Conservation (phyloP, 78 protist species). For the Dictyostelium capitatum region DNA sequence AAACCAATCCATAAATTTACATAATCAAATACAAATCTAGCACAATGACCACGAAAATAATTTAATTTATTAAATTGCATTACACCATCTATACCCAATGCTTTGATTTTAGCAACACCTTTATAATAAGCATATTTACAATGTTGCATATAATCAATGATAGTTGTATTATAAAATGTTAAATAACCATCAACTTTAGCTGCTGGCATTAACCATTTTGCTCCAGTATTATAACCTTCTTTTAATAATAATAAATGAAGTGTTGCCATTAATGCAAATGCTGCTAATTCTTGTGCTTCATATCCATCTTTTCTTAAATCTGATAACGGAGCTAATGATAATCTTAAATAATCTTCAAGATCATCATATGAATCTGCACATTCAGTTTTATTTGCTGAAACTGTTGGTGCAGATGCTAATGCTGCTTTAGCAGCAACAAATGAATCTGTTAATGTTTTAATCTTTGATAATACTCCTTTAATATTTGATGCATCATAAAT, state of each 20-base stretch:
- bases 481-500: not conserved
- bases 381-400: not conserved
- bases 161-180: not conserved
- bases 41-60: not conserved
- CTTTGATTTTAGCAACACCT: not conserved
- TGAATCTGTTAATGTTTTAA: not conserved
- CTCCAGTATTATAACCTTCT: not conserved
- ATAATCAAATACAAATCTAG: slow-evolving; percentile 14
- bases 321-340: not conserved
- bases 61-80: not conserved
- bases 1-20: not conserved
- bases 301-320: not conserved
- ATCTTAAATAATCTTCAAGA: not conserved
- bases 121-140: not conserved
- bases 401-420: not conserved
- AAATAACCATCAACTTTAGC: not conserved
- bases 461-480: not conserved
- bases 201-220: not conserved
- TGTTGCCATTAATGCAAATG: slow-evolving; percentile 4
- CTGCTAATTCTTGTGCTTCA: not conserved
- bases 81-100: slow-evolving; percentile 7
- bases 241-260: slow-evolving; percentile 7
- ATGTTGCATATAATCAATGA: not conserved
- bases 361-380: not conserved
- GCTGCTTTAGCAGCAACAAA: not conserved